Evolutionary conservation across 331 rosid genomes (phyloP).

Genomic region (Spiraea crenata): DNA sequence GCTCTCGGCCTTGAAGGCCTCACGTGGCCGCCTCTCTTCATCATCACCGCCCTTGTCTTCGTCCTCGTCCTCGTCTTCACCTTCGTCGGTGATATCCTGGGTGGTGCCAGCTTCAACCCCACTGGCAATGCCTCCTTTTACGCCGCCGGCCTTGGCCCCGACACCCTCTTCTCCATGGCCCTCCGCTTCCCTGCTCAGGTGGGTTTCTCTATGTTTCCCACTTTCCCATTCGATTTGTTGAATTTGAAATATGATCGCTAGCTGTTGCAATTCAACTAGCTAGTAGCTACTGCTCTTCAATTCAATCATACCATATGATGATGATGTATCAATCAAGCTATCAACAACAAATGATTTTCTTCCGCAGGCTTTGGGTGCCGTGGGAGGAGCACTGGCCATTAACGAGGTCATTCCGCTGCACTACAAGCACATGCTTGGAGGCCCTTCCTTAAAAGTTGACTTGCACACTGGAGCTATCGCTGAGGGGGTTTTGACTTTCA

Average conservation of each 20-base stretch:
- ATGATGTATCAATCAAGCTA: too few species aligned
- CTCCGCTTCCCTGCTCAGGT: slow-evolving; percentile 95
- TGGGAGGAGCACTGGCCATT: slow-evolving; percentile 73
- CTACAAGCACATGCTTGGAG: slow-evolving; percentile 73
- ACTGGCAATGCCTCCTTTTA: slow-evolving; percentile 78
- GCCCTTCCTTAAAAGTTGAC: slow-evolving; percentile 86
- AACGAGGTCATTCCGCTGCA: slow-evolving; percentile 58
- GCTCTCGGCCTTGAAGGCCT: slow-evolving; percentile 47
- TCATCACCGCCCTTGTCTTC: slow-evolving; percentile 59
- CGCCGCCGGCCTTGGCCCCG: slow-evolving; percentile 65
- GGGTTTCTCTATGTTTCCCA: background rate
- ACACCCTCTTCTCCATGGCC: slow-evolving; percentile 78
- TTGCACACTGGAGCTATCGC: slow-evolving; percentile 75
- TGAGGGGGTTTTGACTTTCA: slow-evolving; percentile 77
- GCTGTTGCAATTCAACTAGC: too few species aligned
- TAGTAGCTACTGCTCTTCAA: too few species aligned
- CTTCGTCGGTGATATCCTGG: slow-evolving; percentile 52
- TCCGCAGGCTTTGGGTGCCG: slow-evolving; percentile 80
- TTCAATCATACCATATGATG: too few species aligned
- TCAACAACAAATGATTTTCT: background rate
- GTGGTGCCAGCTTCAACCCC: slow-evolving; percentile 96
- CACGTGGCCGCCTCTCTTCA: slow-evolving; percentile 45
- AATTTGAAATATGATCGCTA: background rate
- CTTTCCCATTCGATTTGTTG: background rate
- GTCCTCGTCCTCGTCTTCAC: slow-evolving; percentile 58